These are phyloP conservation scores for Geranium brycei DNA, from an alignment of 345 rosid species.

Conservation along the genomic window DNA sequence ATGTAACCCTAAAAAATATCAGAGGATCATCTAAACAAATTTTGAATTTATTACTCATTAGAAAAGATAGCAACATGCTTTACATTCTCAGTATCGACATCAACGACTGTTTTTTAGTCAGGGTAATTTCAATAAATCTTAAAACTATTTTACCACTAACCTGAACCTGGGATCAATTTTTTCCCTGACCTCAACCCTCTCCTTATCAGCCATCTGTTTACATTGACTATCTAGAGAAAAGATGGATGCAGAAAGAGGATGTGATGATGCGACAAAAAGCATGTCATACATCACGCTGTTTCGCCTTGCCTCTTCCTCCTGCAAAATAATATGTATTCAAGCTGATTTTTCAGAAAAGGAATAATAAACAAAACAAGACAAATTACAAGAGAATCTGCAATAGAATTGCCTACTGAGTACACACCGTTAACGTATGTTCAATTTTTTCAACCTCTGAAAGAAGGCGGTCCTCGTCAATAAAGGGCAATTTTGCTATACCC, in stretches of 20 bases:
- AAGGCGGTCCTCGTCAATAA: constrained; percentile 83
- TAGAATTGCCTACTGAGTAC: constrained; percentile 2
- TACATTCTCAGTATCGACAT: too few relatives aligned
- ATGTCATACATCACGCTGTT: constrained; percentile 63
- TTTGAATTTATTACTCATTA: not conserved
- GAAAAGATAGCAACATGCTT: too few relatives aligned
- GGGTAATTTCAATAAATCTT: too few relatives aligned
- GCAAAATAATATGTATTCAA: constrained; percentile 5
- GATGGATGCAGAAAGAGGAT: constrained; percentile 62
- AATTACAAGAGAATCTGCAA: not conserved
- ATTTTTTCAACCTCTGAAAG: constrained; percentile 51
- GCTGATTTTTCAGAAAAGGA: not conserved
- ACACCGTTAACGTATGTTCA: constrained; percentile 63
- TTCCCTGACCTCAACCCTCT: constrained; percentile 37
- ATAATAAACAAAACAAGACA: too few relatives aligned
- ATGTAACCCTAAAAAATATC: constrained; percentile 31
- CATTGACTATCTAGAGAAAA: constrained; percentile 52
- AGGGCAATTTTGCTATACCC: constrained; percentile 87
- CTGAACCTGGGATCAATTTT: constrained; percentile 55
- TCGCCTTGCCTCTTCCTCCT: constrained; percentile 79
- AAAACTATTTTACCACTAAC: constrained; percentile 28
- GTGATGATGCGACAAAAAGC: constrained; percentile 66
- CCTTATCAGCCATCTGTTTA: constrained; percentile 33
- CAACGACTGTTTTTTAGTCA: too few relatives aligned
- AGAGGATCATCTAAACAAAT: constrained; percentile 17